Percentiles rank a stretch among this genome's conserved stretches.
Evolutionary conservation across 805 yeast species (phyloP).

Genomic region (Zygosaccharomyces lentus): DNA sequence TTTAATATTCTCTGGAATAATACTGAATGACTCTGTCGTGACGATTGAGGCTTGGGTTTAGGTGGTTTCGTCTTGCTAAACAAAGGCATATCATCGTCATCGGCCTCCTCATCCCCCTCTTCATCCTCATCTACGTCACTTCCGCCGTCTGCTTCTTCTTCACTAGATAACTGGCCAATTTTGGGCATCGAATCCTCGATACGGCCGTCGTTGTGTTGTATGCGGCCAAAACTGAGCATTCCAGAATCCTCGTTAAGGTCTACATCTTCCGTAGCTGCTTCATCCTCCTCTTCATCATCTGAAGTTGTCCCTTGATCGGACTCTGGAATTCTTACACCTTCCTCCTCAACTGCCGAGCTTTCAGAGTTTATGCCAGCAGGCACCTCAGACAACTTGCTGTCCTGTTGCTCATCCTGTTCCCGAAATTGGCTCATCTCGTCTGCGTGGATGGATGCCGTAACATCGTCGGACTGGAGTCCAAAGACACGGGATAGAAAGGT

Average conservation of each 20-base stretch:
- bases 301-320: conserved; percentile 34
- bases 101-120: conserved; percentile 17
- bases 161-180: conserved; percentile 39
- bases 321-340: conserved; percentile 27
- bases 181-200: conserved; percentile 24
- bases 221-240: neutral
- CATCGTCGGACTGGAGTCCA: conserved; percentile 32
- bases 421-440: conserved; percentile 30
- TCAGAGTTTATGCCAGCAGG: conserved; percentile 1
- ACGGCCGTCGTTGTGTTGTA: neutral
- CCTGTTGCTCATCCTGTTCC: conserved; percentile 7
- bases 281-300: conserved; percentile 23
- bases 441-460: conserved; percentile 24
- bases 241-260: conserved; percentile 8
- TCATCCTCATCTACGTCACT: conserved; percentile 32
- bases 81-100: conserved; percentile 22
- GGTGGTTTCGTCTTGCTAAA: conserved; percentile 6
- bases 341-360: conserved; percentile 8
- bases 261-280: conserved; percentile 10
- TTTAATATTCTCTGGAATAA: conserved; percentile 16
- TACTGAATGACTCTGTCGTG: conserved; percentile 11
- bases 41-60: neutral
- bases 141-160: conserved; percentile 40
- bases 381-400: neutral
- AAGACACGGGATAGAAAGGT: conserved; percentile 34